These are phyloP conservation scores for Sugiyamaella floridensis DNA, from an alignment of 805 yeast species.

Conservation along the genomic window DNA sequence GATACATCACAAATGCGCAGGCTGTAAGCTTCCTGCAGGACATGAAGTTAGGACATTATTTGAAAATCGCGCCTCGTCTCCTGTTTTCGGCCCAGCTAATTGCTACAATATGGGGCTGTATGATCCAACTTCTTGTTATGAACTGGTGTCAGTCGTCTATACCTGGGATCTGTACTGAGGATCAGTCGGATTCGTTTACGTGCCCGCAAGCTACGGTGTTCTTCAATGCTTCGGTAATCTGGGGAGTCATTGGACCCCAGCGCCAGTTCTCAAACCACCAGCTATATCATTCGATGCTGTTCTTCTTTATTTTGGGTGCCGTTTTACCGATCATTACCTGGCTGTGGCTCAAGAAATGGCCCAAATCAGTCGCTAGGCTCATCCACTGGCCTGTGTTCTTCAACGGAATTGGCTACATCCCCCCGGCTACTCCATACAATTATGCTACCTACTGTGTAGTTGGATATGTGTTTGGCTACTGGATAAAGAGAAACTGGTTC, in stretches of 20 bases:
- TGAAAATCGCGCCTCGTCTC: constrained; percentile 56
- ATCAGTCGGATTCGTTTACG: constrained; percentile 41
- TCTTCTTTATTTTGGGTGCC: constrained; percentile 56
- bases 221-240: constrained; percentile 50
- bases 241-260: constrained; percentile 63
- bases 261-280: constrained; percentile 46
- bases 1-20: constrained; percentile 47
- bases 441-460: constrained; percentile 50
- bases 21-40: constrained; percentile 49
- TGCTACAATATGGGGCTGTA: constrained; percentile 40
- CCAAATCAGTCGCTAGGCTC: constrained; percentile 36
- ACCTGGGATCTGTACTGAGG: constrained; percentile 37
- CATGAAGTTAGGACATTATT: constrained; percentile 58
- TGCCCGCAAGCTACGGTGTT: constrained; percentile 43
- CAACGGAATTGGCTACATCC: constrained; percentile 52
- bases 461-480: constrained; percentile 52
- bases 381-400: constrained; percentile 66
- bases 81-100: constrained; percentile 46
- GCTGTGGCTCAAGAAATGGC: constrained; percentile 33
- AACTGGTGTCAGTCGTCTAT: constrained; percentile 37
- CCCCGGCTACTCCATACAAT: constrained; percentile 70
- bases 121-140: constrained; percentile 39
- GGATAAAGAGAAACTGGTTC: constrained; percentile 47
- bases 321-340: constrained; percentile 38
- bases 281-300: constrained; percentile 47